These are phyloP conservation scores for Quercus aquifolioides DNA, from an alignment of 306 rosid species.

Conservation along the genomic window DNA sequence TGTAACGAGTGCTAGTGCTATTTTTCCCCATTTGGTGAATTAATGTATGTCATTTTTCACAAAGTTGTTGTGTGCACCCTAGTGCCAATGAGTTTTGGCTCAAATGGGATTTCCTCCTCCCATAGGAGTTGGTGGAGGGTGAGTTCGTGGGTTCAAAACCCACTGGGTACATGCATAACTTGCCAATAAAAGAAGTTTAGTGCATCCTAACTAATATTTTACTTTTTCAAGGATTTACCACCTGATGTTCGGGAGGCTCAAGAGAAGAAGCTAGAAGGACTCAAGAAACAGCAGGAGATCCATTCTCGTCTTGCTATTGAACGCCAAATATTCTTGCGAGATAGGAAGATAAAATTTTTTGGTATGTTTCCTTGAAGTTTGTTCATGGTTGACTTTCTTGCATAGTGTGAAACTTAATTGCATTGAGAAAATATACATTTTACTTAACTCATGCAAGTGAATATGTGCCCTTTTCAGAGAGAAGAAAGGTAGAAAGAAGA, in stretches of 20 bases:
- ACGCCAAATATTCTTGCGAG: conserved; percentile 76
- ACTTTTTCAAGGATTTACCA: conserved; percentile 50
- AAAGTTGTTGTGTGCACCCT: too few species aligned
- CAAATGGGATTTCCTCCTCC: too few species aligned
- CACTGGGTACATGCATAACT: too few species aligned
- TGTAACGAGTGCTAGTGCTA: background rate
- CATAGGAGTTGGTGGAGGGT: background rate
- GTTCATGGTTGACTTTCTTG: background rate
- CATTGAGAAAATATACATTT: background rate
- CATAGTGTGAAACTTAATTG: background rate
- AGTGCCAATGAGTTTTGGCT: too few species aligned
- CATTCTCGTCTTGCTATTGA: conserved; percentile 82
- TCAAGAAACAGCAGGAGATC: conserved; percentile 90
- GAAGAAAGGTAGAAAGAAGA: conserved; percentile 90
- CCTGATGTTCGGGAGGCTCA: conserved; percentile 73
- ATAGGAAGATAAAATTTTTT: conserved; percentile 86
- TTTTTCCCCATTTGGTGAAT: background rate
- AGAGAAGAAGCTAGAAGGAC: conserved; percentile 68
- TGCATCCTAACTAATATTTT: background rate
- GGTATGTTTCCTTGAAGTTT: conserved; percentile 33
- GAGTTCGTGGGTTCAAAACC: background rate
- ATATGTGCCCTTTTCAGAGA: conserved; percentile 42
- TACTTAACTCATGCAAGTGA: conserved; percentile 4
- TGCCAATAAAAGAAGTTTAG: too few species aligned
- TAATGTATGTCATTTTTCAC: background rate